A percentile compares a stretch with the other conserved stretches of the same genome.
Conservation (phyloP, 2,329 filamentous ascomycete species). For the Phialemonium atrogriseum region DNA sequence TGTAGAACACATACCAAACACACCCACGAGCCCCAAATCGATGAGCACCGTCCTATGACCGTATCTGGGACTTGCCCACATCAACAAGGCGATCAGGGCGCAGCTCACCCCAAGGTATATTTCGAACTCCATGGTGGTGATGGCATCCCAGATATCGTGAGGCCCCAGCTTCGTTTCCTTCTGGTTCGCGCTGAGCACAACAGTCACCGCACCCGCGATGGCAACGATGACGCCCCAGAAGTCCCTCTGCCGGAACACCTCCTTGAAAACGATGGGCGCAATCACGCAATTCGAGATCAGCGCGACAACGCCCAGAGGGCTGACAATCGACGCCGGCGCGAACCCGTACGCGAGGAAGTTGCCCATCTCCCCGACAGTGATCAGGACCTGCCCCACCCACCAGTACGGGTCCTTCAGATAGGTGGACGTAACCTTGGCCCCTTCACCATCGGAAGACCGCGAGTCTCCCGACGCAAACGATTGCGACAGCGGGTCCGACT, state of each 20-base stretch:
- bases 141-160: slow-evolving; percentile 81
- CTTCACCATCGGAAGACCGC: slow-evolving; percentile 24
- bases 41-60: slow-evolving; percentile 84
- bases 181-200: slow-evolving; percentile 83
- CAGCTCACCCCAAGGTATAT: slow-evolving; percentile 77
- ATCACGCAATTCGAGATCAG: slow-evolving; percentile 96
- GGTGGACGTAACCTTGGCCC: slow-evolving; percentile 41
- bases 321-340: slow-evolving; percentile 94
- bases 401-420: slow-evolving; percentile 91
- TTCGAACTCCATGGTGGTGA: slow-evolving; percentile 82
- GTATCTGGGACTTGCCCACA: slow-evolving; percentile 76
- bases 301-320: slow-evolving; percentile 91
- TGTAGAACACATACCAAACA: slow-evolving; percentile 62
- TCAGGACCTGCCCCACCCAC: slow-evolving; percentile 91
- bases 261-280: slow-evolving; percentile 87
- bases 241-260: slow-evolving; percentile 77
- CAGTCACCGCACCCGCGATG: slow-evolving; percentile 79
- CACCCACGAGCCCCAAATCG: slow-evolving; percentile 82
- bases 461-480: slow-evolving; percentile 39
- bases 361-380: slow-evolving; percentile 86
- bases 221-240: slow-evolving; percentile 83
- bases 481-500: slow-evolving; percentile 43
- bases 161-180: slow-evolving; percentile 88
- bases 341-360: slow-evolving; percentile 98
- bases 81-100: slow-evolving; percentile 63